Evolutionary conservation across 78 protist genomes (phyloP).

Genomic region (Anaeramoeba ignava): DNA sequence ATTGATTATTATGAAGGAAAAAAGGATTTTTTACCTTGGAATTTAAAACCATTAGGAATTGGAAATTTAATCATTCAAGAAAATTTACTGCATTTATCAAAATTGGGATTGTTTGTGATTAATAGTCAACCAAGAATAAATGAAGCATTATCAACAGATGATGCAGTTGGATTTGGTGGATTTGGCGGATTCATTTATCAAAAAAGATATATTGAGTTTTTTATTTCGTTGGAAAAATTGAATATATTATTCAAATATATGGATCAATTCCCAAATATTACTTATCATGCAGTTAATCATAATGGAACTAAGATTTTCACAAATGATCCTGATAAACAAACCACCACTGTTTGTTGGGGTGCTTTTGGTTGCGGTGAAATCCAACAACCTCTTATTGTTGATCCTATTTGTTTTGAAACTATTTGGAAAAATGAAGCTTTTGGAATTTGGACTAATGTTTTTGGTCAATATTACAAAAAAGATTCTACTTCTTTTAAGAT

Average conservation of each 20-base stretch:
- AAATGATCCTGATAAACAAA: background rate
- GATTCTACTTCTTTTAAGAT: no score
- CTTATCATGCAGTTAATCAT: slow-evolving; percentile 54
- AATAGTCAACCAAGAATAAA: slow-evolving; percentile 85
- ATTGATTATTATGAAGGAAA: no score
- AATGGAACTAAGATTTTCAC: no score
- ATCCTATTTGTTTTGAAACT: no score
- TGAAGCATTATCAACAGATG: slow-evolving; percentile 57
- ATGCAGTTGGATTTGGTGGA: slow-evolving; percentile 83
- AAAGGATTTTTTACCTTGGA: slow-evolving; percentile 57
- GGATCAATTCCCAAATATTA: slow-evolving; percentile 33
- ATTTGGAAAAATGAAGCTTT: slow-evolving; percentile 83
- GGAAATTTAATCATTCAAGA: slow-evolving; percentile 32
- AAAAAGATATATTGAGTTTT: slow-evolving; percentile 81
- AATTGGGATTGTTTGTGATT: slow-evolving; percentile 68
- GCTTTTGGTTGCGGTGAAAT: slow-evolving; percentile 83
- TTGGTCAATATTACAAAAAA: slow-evolving; percentile 40
- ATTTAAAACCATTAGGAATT: slow-evolving; percentile 48
- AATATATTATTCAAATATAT: background rate
- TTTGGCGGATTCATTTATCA: slow-evolving; percentile 78
- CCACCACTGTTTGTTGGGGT: slow-evolving; percentile 88
- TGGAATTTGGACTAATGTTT: slow-evolving; percentile 53
- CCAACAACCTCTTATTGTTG: slow-evolving; percentile 86
- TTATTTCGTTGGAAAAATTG: slow-evolving; percentile 37
- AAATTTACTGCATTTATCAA: slow-evolving; percentile 39